Evolutionary conservation across 495 filamentous ascomycete genomes (phyloP).

Genomic region (Friedmanniomyces simplex): DNA sequence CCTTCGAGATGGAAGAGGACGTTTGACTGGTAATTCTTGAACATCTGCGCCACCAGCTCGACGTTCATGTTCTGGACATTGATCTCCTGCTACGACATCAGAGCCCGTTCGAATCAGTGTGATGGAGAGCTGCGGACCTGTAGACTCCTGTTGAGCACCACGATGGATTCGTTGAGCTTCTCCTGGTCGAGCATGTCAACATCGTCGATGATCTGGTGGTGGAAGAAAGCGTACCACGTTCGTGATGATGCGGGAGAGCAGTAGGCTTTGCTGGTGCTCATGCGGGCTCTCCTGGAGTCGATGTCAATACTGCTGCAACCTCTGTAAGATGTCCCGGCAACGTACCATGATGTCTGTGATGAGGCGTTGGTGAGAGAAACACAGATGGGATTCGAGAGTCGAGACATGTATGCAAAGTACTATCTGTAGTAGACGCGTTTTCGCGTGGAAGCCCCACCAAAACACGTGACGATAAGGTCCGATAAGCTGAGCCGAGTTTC

Average conservation of each 20-base stretch:
- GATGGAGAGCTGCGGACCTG: conserved; percentile 46
- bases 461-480: not conserved
- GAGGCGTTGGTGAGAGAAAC: too few relatives aligned
- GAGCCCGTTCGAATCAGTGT: not conserved
- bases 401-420: too few relatives aligned
- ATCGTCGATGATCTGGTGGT: not conserved
- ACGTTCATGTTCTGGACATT: conserved; percentile 98
- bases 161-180: conserved; percentile 91
- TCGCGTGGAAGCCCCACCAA: not conserved
- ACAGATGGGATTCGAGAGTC: too few relatives aligned
- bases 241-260: conserved; percentile 90
- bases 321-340: not conserved
- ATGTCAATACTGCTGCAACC: not conserved
- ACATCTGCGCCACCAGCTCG: conserved; percentile 97
- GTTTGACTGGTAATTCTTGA: conserved; percentile 98
- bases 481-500: not conserved
- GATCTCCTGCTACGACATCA: conserved; percentile 58
- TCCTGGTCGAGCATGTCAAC: conserved; percentile 46
- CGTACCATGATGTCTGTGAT: not conserved
- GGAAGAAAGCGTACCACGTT: conserved; percentile 63
- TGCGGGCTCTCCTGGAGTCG: conserved; percentile 76
- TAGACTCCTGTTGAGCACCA: conserved; percentile 82
- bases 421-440: too few relatives aligned
- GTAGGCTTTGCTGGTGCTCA: conserved; percentile 89
- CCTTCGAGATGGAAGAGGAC: conserved; percentile 96